These are phyloP conservation scores for Aspergillus diversus DNA, from an alignment of 495 filamentous ascomycete species.

Conservation along the genomic window DNA sequence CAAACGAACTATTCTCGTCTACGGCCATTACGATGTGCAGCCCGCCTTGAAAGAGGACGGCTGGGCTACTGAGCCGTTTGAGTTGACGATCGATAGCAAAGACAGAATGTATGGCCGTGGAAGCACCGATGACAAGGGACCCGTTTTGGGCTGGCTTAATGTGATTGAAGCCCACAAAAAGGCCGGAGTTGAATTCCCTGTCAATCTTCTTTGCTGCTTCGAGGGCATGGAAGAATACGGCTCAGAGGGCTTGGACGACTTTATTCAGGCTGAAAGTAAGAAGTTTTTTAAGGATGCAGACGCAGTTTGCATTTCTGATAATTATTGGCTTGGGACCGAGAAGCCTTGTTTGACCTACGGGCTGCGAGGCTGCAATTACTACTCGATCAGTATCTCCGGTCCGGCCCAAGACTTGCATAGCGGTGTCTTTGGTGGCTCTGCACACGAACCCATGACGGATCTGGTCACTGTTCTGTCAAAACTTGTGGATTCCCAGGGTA, in stretches of 20 bases:
- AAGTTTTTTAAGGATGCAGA: conserved; percentile 93
- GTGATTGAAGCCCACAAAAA: conserved; percentile 96
- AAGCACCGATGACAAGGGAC: conserved; percentile 97
- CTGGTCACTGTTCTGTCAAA: conserved; percentile 77
- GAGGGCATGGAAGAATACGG: conserved; percentile 99
- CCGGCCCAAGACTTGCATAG: conserved; percentile 94
- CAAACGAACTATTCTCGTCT: conserved; percentile 94
- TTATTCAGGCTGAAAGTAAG: conserved; percentile 86
- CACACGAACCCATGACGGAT: conserved; percentile 98
- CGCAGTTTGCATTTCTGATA: conserved; percentile 97
- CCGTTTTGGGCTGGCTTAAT: conserved; percentile 96
- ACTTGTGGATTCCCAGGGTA: conserved; percentile 86
- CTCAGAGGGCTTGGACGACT: conserved; percentile 92
- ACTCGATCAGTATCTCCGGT: conserved; percentile 82
- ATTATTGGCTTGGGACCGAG: conserved; percentile 99
- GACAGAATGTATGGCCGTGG: conserved; percentile 95
- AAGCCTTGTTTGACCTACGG: conserved; percentile 98
- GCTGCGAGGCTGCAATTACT: conserved; percentile 97
- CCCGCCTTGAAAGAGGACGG: conserved; percentile 92
- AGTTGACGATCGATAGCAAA: conserved; percentile 82
- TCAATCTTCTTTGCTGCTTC: conserved; percentile 99
- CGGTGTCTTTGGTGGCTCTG: conserved; percentile 93
- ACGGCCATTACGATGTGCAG: conserved; percentile 99
- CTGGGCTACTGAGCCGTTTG: conserved; percentile 95
- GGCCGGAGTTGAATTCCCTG: conserved; percentile 90